Percentiles rank a stretch among this genome's conserved stretches.
Conservation (phyloP, 2,329 filamentous ascomycete genomes). For the Ascochyta pisi region DNA sequence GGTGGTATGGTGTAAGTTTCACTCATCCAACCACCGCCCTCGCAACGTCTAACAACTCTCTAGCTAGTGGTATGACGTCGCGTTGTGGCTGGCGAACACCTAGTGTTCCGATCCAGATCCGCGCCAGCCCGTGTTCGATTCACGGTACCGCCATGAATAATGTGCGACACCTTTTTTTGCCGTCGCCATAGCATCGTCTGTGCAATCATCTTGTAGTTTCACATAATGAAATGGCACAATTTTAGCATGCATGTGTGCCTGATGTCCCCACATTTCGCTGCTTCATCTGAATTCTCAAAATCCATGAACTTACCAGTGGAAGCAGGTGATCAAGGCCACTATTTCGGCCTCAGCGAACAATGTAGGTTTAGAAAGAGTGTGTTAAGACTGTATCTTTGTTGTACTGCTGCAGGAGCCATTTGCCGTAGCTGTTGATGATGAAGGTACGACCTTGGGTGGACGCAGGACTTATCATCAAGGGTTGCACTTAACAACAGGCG, state of each 20-base stretch:
- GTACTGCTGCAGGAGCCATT: background rate
- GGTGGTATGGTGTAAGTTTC: conserved; percentile 38
- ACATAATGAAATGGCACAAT: too few relatives aligned
- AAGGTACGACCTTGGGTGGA: background rate
- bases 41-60: background rate
- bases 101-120: conserved; percentile 38
- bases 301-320: too few relatives aligned
- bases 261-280: background rate
- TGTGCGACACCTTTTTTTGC: conserved; percentile 13
- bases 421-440: background rate
- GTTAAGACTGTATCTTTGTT: background rate
- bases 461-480: background rate
- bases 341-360: too few relatives aligned
- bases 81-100: conserved; percentile 45
- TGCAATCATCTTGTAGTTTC: too few relatives aligned
- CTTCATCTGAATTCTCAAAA: background rate
- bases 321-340: background rate
- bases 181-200: background rate
- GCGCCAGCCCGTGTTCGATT: conserved; percentile 49
- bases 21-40: background rate
- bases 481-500: conserved; percentile 1
- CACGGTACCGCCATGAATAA: conserved; percentile 32
- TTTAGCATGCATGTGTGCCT: background rate
- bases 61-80: conserved; percentile 50
- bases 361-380: too few relatives aligned